Base-by-base conservation (phyloP, 495 filamentous ascomycete genomes). In the Tuber indicum region DNA sequence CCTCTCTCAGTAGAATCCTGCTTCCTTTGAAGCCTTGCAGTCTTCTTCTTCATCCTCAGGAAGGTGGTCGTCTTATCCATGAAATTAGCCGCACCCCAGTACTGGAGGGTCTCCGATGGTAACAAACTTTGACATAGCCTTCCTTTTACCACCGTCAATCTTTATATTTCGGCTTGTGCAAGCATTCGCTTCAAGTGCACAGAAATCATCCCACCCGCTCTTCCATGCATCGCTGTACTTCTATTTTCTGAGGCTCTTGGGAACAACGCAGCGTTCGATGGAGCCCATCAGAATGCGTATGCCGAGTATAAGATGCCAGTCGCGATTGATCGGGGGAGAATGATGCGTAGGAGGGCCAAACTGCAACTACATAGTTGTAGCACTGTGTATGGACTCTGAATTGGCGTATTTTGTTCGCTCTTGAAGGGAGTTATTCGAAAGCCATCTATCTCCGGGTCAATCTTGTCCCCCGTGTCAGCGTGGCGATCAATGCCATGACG, bases 221-320 rank as follows among this genome's bases (percentile, higher is more conserved):
- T n/a, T n/a, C n/a, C n/a, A n/a, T n/a, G n/a, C n/a, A n/a, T n/a
- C n/a, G n/a, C n/a, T n/a, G n/a, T n/a, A n/a, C n/a, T n/a, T n/a
- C n/a, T n/a, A n/a, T n/a, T n/a, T n/a, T n/a, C n/a, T n/a, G n/a
- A n/a, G n/a, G n/a, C n/a, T n/a, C n/a, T n/a, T n/a, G n/a, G 94
- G 92, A 0, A 98, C 90, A 0, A 91, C 92, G 95, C 95, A 98
- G 73, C 94, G 92, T 85, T 98, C 94, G 41, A 97, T 90, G 52
- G 87, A 89, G 42, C 91, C 95, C 2, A 87, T 86, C 0, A 94
- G 93, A 0, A 94, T 97, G 87, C 95, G 97, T 7, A 97, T 77
- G 83, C 97, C 95, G 19, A 97, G 86, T 70, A 91, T 92, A 79
- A 97, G 90, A 83, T 98, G 94, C 3, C 93, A 92, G 45, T 88